Percentiles rank a stretch among this genome's conserved stretches.
phyloP scores from a whole-genome alignment of 2,329 filamentous ascomycete species.

The Xylariomycetidae sp. region DNA sequence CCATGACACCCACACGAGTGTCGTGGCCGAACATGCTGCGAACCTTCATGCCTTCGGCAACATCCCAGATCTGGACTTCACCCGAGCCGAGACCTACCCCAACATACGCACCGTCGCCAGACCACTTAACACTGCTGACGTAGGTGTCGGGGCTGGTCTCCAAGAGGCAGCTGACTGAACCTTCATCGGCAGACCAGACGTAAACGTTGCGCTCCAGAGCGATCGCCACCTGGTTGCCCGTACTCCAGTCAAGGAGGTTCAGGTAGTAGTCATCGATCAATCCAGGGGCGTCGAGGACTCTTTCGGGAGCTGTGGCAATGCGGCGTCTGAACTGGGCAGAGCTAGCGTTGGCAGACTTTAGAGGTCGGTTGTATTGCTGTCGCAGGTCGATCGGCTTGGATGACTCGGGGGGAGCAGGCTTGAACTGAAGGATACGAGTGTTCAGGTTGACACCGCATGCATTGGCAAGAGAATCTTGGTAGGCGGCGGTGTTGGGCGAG shows the following conservation, averaged over 20 bases:
- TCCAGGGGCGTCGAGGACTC: constrained; percentile 91
- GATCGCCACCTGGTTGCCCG: constrained; percentile 95
- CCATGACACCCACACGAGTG: constrained; percentile 94
- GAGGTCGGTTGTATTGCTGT: constrained; percentile 94
- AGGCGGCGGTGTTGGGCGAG: constrained; percentile 82
- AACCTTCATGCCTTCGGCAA: constrained; percentile 89
- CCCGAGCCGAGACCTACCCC: constrained; percentile 91
- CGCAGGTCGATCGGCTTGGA: constrained; percentile 97
- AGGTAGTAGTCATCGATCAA: constrained; percentile 99
- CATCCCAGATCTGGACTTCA: constrained; percentile 99
- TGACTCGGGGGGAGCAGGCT: constrained; percentile 95
- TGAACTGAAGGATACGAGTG: constrained; percentile 95
- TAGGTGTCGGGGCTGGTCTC: constrained; percentile 90
- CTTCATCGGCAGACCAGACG: constrained; percentile 95
- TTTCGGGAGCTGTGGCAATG: constrained; percentile 90
- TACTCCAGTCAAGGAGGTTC: constrained; percentile 97
- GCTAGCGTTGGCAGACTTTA: constrained; percentile 69
- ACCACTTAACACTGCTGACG: constrained; percentile 98
- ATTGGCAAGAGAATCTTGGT: constrained; percentile 84
- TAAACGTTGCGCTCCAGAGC: constrained; percentile 96
- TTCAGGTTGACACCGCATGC: constrained; percentile 91
- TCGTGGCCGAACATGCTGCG: constrained; percentile 99
- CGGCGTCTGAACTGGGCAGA: constrained; percentile 86
- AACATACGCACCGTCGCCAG: constrained; percentile 92
- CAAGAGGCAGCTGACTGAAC: constrained; percentile 80